These are phyloP conservation scores for Albizia julibrissin DNA, from an alignment of 306 rosid genomes.

Conservation along the genomic window DNA sequence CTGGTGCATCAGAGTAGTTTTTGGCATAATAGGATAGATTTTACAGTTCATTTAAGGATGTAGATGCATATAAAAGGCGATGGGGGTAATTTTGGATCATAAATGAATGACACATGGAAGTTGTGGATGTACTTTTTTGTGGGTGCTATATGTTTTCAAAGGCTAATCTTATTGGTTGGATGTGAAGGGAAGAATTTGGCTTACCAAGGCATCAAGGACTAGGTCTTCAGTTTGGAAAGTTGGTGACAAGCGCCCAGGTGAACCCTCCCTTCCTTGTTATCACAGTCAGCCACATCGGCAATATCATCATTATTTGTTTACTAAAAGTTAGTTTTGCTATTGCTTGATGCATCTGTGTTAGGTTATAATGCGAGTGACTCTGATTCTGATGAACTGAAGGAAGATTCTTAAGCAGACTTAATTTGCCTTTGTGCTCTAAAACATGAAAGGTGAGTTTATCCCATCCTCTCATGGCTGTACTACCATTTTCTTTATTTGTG, in stretches of 20 bases:
- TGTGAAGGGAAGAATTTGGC: constrained; percentile 81
- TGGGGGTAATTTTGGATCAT: constrained; percentile 5
- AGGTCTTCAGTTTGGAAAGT: constrained; percentile 94
- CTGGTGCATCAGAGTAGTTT: not conserved
- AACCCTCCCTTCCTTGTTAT: constrained; percentile 16
- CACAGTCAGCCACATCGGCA: not conserved
- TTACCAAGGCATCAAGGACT: constrained; percentile 78
- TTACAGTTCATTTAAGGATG: not conserved
- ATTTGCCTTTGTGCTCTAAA: constrained; percentile 12
- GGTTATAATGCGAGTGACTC: constrained; percentile 96
- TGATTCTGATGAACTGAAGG: constrained; percentile 80
- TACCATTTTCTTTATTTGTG: constrained; percentile 15
- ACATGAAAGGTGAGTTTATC: constrained; percentile 44
- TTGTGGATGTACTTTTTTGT: constrained; percentile 26
- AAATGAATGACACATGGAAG: constrained; percentile 19
- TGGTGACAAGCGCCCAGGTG: constrained; percentile 91
- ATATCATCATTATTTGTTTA: not conserved
- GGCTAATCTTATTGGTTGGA: constrained; percentile 34
- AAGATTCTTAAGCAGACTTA: constrained; percentile 47
- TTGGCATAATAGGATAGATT: constrained; percentile 22
- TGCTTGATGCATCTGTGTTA: constrained; percentile 33
- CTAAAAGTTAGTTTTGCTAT: not conserved
- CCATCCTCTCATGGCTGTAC: constrained; percentile 22
- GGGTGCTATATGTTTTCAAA: constrained; percentile 10
- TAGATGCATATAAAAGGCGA: constrained; percentile 18